Evolutionary conservation across 2,329 filamentous ascomycete species (phyloP), one percentile per base, ranked within the genome.

Genomic region (Fusarium sp.): DNA sequence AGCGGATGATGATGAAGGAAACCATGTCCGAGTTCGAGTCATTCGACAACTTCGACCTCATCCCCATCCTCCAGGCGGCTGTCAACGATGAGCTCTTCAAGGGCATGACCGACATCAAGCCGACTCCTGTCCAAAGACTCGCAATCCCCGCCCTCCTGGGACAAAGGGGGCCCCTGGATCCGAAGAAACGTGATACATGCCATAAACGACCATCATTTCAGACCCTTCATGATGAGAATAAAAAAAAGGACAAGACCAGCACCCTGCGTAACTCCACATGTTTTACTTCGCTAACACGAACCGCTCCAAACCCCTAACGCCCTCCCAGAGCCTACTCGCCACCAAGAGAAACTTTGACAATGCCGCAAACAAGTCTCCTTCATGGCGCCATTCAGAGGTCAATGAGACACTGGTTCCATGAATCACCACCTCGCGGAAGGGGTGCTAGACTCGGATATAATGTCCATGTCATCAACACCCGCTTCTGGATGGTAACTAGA

Each of bases 41-140:
- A 16, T 99, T 99, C 78, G 89, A 93, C 61, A 86, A 93, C 71
- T 93, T 99, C 74, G 84, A 89, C 42, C 83, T 99, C 33, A 82
- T 96, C 34, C 91, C 92, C 0, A 75, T 83, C 0, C 81, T 98
- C 40, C 88, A 91, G 76, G 84, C 90, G 29, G 91, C 93, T 10
- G 85, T 98, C 38, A 81, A 83, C 66, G 85, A 86, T 2, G 92
- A 97, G 73, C 91, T 90, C 6, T 85, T 99, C 61, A 87, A 89
- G 56, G 91, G 88, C 49, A 83, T 97, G 79, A 84, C 88, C 9
- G 90, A 94, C 69, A 82, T 96, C 65, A 87, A 86, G 62, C 96
- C 96, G 4, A 98, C 95, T 0, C 93, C 96, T 0, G 91, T 97
- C 6, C 96, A 99, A 80, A 88, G 90, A 65, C 86, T 98, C 58